Conservation (phyloP, 2,329 filamentous ascomycete genomes). For the Penicillium oxalicum region DNA sequence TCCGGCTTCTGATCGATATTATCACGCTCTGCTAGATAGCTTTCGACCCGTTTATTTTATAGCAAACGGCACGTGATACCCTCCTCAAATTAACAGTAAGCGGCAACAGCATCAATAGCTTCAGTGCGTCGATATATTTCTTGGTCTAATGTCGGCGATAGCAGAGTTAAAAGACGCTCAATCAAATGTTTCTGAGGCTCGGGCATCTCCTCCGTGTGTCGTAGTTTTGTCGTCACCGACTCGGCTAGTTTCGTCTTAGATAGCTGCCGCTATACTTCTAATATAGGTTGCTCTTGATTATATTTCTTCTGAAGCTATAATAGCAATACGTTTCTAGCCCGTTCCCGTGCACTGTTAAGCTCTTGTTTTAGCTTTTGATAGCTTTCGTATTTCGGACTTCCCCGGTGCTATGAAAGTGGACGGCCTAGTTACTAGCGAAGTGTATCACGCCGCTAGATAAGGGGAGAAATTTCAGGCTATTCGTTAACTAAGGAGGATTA, state of each 20-base stretch:
- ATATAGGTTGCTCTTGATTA: slow-evolving; percentile 16
- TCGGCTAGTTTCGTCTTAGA: slow-evolving; percentile 12
- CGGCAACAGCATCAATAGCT: slow-evolving; percentile 18
- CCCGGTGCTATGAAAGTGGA: slow-evolving; percentile 6
- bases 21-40: not conserved
- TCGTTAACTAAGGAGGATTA: slow-evolving; percentile 20
- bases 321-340: slow-evolving; percentile 8
- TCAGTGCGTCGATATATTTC: slow-evolving; percentile 19
- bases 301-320: slow-evolving; percentile 12
- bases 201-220: slow-evolving; percentile 17
- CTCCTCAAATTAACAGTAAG: not conserved
- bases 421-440: slow-evolving; percentile 4
- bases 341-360: not conserved
- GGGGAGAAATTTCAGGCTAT: slow-evolving; percentile 10
- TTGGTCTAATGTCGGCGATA: slow-evolving; percentile 17
- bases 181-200: slow-evolving; percentile 20
- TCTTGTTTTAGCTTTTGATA: slow-evolving; percentile 12
- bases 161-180: slow-evolving; percentile 23
- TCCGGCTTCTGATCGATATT: not conserved
- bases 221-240: slow-evolving; percentile 12
- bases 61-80: not conserved
- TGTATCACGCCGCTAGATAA: slow-evolving; percentile 8
- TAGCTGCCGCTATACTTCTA: slow-evolving; percentile 16
- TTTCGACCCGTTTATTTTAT: not conserved
- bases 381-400: slow-evolving; percentile 5